These are phyloP conservation scores for Picea sitchensis DNA, from an alignment of 75 land plant genomes.

Conservation along the genomic window DNA sequence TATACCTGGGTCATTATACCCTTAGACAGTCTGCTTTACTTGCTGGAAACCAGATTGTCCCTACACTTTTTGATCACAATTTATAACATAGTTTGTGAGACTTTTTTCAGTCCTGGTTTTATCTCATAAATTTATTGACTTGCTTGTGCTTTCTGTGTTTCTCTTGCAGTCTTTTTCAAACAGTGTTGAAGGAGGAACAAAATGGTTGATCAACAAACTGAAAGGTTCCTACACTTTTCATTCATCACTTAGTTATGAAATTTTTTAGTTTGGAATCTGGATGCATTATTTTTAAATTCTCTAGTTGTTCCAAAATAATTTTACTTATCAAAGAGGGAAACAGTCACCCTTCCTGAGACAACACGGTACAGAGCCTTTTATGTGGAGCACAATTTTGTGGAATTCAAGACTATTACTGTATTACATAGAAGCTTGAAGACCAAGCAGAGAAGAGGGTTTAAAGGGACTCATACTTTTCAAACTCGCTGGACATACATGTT, in stretches of 20 bases:
- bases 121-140: background rate
- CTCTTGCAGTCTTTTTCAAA: conserved; percentile 37
- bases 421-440: too few relatives aligned
- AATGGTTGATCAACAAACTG: conserved; percentile 63
- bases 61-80: background rate
- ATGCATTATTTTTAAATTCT: too few relatives aligned
- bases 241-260: background rate
- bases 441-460: too few relatives aligned
- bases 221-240: conserved; percentile 41
- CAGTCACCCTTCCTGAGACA: too few relatives aligned
- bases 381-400: too few relatives aligned
- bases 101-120: background rate
- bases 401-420: too few relatives aligned
- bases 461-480: too few relatives aligned
- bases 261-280: too few relatives aligned
- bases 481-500: too few relatives aligned
- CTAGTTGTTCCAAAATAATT: too few relatives aligned
- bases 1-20: background rate
- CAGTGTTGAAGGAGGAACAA: conserved; percentile 64
- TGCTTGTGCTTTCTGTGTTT: background rate
- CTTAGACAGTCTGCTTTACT: background rate
- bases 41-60: background rate
- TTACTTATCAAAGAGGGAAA: too few relatives aligned
- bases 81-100: background rate
- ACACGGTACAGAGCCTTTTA: too few relatives aligned